A percentile compares a stretch with the other conserved stretches of the same genome.
Evolutionary conservation across 2,329 filamentous ascomycete genomes (phyloP).

Genomic region (Fusarium sp.): DNA sequence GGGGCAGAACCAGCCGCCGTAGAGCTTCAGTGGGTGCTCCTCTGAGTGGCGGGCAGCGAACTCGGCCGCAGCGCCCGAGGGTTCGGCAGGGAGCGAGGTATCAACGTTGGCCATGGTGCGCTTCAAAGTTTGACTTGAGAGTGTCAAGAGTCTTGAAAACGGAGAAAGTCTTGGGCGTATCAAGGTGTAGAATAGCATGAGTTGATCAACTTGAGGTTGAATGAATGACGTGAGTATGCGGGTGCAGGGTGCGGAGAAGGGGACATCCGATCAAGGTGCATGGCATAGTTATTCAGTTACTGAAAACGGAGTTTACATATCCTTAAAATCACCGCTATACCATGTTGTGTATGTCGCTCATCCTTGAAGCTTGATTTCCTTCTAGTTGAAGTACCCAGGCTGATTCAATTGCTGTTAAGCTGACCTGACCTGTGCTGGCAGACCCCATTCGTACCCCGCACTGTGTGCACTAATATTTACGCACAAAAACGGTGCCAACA

Average conservation of each 20-base stretch:
- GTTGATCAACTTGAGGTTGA: slow-evolving; percentile 8
- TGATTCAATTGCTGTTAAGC: not conserved
- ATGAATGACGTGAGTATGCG: slow-evolving; percentile 26
- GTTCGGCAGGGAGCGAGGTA: slow-evolving; percentile 57
- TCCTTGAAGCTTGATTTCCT: not conserved
- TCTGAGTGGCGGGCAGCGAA: slow-evolving; percentile 58
- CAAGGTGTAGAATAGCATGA: not conserved
- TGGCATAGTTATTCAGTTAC: not conserved
- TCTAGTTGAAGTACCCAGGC: not conserved
- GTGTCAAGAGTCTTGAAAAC: not conserved
- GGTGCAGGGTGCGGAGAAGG: slow-evolving; percentile 23
- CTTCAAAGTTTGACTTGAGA: not conserved
- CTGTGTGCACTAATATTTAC: not conserved
- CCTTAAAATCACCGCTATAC: not conserved
- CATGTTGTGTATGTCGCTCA: not conserved
- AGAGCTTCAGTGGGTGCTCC: slow-evolving; percentile 70
- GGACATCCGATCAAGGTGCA: slow-evolving; percentile 1
- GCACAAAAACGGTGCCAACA: not conserved
- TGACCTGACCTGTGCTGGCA: not conserved
- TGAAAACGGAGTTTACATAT: not conserved
- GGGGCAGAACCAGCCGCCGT: slow-evolving; percentile 80
- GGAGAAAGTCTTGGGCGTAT: not conserved
- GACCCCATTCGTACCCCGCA: not conserved
- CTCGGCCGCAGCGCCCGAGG: slow-evolving; percentile 61
- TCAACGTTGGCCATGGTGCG: slow-evolving; percentile 57